Conservation (phyloP, 2,329 filamentous ascomycete species). For the Trichoderma breve region DNA sequence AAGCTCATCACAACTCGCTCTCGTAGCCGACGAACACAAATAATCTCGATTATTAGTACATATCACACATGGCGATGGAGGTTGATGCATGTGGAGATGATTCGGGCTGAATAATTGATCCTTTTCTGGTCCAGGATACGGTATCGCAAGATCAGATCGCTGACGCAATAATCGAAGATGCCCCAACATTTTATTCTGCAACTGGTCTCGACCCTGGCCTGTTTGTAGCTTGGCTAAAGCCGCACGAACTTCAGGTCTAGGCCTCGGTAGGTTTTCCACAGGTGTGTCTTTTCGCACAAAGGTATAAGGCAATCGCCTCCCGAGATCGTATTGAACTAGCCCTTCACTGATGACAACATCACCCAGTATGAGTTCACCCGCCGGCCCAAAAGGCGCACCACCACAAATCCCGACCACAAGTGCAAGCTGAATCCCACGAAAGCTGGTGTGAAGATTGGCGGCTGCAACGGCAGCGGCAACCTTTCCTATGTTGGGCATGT, state of each 20-base stretch:
- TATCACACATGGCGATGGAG: not conserved
- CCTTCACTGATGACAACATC: not conserved
- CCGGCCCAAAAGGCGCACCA: not conserved
- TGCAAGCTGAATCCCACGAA: constrained; percentile 29
- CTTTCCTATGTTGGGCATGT: constrained; percentile 21
- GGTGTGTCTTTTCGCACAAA: not conserved
- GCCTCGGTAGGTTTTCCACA: not conserved
- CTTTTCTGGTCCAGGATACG: not conserved
- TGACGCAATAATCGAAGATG: not conserved
- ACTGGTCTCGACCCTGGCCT: fast-evolving
- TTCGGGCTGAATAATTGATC: not conserved
- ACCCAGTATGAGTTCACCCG: not conserved
- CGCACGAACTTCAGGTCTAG: not conserved
- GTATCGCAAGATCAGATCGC: not conserved
- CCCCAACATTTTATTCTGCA: not conserved
- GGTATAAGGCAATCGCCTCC: not conserved
- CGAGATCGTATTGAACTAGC: not conserved
- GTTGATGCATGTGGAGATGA: not conserved
- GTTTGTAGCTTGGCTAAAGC: not conserved
- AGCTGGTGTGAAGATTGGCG: constrained; percentile 28
- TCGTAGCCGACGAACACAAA: too few relatives aligned
- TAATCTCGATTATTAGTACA: too few relatives aligned
- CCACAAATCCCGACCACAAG: constrained; percentile 35
- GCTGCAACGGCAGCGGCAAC: constrained; percentile 25
- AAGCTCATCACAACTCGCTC: too few relatives aligned